These are phyloP conservation scores for Tylopilus plumbeoviolaceoides DNA, from an alignment of 768 basidiomycete genomes.

Conservation along the genomic window DNA sequence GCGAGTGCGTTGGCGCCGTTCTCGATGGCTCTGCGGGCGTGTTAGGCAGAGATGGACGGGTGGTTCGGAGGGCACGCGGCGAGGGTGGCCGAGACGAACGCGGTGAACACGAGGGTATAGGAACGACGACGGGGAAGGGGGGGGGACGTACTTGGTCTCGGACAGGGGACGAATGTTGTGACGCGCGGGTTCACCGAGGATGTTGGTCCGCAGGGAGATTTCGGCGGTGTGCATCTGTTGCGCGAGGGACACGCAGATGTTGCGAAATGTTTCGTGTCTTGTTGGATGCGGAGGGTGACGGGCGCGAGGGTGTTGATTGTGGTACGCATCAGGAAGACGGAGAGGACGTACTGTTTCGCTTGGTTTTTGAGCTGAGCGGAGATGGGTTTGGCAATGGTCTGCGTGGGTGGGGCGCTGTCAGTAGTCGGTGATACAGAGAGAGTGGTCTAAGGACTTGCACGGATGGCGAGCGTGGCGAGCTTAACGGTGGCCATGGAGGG, in stretches of 20 bases:
- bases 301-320: not conserved
- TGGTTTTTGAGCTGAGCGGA: conserved; percentile 63
- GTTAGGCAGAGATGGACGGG: not conserved
- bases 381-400: conserved; percentile 84
- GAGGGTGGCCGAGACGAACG: too few relatives aligned
- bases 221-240: conserved; percentile 76
- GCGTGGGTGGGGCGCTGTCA: not conserved
- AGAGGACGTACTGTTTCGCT: conserved; percentile 57
- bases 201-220: conserved; percentile 64
- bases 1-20: conserved; percentile 83
- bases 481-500: conserved; percentile 70
- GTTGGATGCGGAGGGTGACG: not conserved
- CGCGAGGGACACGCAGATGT: conserved; percentile 67
- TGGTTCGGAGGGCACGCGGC: too few relatives aligned
- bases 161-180: conserved; percentile 70
- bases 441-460: conserved; percentile 45
- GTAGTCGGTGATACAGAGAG: not conserved
- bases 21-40: conserved; percentile 62
- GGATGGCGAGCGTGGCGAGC: conserved; percentile 68
- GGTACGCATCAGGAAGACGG: not conserved
- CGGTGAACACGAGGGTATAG: not conserved
- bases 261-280: conserved; percentile 68
- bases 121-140: not conserved
- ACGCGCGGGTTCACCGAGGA: conserved; percentile 71
- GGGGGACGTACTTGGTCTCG: conserved; percentile 54